Evolutionary conservation across 768 basidiomycete genomes (phyloP), one percentile per base, ranked within the genome.

Genomic region (Tulasnella sp.): DNA sequence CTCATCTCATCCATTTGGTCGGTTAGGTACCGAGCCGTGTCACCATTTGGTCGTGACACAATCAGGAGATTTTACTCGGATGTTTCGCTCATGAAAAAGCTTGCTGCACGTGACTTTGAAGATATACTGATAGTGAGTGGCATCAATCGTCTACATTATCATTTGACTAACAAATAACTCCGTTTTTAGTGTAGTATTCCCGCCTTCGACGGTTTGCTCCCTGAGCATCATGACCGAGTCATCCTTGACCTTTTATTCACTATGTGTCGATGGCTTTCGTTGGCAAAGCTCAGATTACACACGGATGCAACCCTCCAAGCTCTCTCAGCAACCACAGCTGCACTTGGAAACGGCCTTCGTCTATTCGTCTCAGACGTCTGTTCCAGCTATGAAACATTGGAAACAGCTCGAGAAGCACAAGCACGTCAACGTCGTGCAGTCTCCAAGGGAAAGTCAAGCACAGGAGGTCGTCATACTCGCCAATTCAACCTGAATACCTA

Each of bases 171-270:
- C 29, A 3, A 2, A 29, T 53, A 42, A 13, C 31, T 20, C 22
- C 28, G 3, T n/a, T n/a, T n/a, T n/a, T 27, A 41, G 37, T 55
- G 42, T 16, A 32, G 29, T 2, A 42, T 48, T 2, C 69, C 70
- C 0, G 65, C 60, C 0, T 69, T 71, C 27, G 66, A 72, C 4
- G 68, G 64, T 3, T 60, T 73, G 0, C 56, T 71, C 0, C 61
- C 60, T 3, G 50, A 59, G 5, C 43, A 22, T 0, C 58, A 67
- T 16, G 54, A 69, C 28, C 24, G 19, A 10, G 15, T 12, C 1
- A 39, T 56, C 2, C 9, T 5, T 31, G 15, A 5, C 9, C 22
- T 49, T 9, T 31, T 49, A 13, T 37, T 39, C 24, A 5, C n/a
- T 13, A 5, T 40, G 33, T 19, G 7, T 5, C 19, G 47, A 33